phyloP scores from a whole-genome alignment of 768 basidiomycete genomes.

The Pholiota molesta region DNA sequence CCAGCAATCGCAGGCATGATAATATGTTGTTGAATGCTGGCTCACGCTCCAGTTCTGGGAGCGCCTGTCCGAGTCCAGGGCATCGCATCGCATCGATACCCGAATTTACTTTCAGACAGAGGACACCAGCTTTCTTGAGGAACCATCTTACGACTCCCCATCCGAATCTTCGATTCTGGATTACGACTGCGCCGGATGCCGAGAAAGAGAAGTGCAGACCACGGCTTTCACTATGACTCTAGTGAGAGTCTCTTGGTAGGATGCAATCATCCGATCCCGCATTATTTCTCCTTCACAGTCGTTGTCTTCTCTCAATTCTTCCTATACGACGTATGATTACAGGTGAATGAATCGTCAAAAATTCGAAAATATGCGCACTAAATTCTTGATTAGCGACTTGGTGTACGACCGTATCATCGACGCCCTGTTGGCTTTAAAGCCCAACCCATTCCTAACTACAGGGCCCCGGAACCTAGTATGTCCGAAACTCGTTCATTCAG shows the following conservation, averaged over 20 bases:
- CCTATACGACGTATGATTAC: constrained; percentile 6
- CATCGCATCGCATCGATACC: background rate
- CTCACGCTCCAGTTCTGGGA: background rate
- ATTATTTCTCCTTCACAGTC: constrained; percentile 24
- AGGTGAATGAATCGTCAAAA: constrained; percentile 11
- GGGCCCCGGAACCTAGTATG: constrained; percentile 25
- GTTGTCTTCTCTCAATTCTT: constrained; percentile 18
- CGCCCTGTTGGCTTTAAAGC: constrained; percentile 19
- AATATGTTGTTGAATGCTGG: background rate
- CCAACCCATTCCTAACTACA: constrained; percentile 23
- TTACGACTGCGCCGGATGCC: constrained; percentile 36
- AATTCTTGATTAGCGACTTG: background rate
- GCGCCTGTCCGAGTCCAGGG: background rate
- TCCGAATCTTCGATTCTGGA: constrained; percentile 15
- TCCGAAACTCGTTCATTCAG: background rate
- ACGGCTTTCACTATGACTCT: constrained; percentile 23
- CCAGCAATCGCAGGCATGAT: background rate
- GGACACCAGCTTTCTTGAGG: constrained; percentile 17
- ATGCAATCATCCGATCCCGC: constrained; percentile 21
- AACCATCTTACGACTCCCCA: constrained; percentile 26
- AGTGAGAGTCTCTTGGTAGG: constrained; percentile 24
- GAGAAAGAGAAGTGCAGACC: constrained; percentile 28
- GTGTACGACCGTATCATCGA: constrained; percentile 26
- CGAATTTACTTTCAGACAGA: background rate
- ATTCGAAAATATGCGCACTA: background rate